A percentile compares a stretch with the other conserved stretches of the same genome.
Evolutionary conservation across 2,329 filamentous ascomycete genomes (phyloP).

Genomic region (Chaetomium strumarium): DNA sequence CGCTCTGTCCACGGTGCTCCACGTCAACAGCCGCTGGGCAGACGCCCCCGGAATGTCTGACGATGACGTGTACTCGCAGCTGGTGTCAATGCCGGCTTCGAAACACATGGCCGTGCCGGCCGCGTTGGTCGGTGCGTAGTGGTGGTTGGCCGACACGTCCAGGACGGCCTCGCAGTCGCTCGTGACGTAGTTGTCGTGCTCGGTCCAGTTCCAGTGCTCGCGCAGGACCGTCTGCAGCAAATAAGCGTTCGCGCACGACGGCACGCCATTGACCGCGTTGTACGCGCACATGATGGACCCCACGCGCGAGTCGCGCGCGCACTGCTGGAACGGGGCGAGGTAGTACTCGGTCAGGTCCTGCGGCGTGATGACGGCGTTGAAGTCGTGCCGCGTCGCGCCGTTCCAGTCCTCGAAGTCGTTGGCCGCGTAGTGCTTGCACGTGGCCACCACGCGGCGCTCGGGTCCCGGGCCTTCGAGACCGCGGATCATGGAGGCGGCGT

Average conservation of each 20-base stretch:
- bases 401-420: conserved; percentile 48
- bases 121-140: conserved; percentile 11
- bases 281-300: conserved; percentile 58
- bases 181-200: conserved; percentile 22
- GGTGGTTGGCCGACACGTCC: conserved; percentile 14
- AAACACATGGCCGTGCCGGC: conserved; percentile 24
- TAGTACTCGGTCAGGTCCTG: conserved; percentile 66
- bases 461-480: conserved; percentile 24
- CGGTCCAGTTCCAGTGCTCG: conserved; percentile 25
- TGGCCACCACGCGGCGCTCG: conserved; percentile 29
- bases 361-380: conserved; percentile 43
- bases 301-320: conserved; percentile 51
- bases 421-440: conserved; percentile 55
- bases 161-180: conserved; percentile 14
- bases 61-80: conserved; percentile 8
- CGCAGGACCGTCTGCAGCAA: conserved; percentile 57
- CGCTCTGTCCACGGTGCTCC: conserved; percentile 28
- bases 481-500: conserved; percentile 21
- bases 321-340: conserved; percentile 58
- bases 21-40: conserved; percentile 26
- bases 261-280: conserved; percentile 60
- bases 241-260: conserved; percentile 39
- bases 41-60: conserved; percentile 21
- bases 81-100: conserved; percentile 9
- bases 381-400: conserved; percentile 33